Evolutionary conservation across 73 alveolate species (phyloP), one percentile per base, ranked within the genome.

Genomic region (Paramecium biaurelia): DNA sequence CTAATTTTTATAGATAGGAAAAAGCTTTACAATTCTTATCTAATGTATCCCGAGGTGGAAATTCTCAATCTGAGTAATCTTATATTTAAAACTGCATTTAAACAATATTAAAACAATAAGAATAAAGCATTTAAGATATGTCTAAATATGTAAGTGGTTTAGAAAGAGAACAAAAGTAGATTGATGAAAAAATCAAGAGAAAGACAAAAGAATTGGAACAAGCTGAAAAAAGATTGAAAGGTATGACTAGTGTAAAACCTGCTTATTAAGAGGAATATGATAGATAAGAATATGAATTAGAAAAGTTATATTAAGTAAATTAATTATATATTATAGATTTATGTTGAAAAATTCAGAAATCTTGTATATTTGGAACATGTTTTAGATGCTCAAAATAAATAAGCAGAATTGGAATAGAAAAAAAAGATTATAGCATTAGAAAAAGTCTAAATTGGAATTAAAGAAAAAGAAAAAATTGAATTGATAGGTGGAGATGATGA

Each of bases 261-360:
- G 93, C 76, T 20, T 86, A 86, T 67, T 38, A 63, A 47, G 93
- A 86, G 43, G 93, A 86, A 86, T 86, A 86, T 70, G 85, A 86
- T 63, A 28, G 87, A 30, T 30, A 47, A 26, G 93, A 86, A 30
- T 86, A 95, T 57, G 99, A 97, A 86, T 92, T 96, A 76, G 98
- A 96, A 74, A 93, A 93, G 56, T 87, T 96, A 79, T 97, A 97
- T 92, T 93, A 88, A 72, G 92, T 96, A 53, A 53, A n/a, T 15
- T 15, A 7, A 0, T 63, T 28, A 26, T 23, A 14, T 23, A 5
- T 24, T 4, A 2, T 30, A 63, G 84, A 24, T 26, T 63, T 98
- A 96, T 87, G 99, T 98, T 23, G 99, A 98, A 93, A 97, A 97
- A 49, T 98, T 96, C 92, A 95, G 99, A 37, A 98, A 98, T 89